Evolutionary conservation across 2,329 filamentous ascomycete genomes (phyloP).

Genomic region (Sporothrix pallida): DNA sequence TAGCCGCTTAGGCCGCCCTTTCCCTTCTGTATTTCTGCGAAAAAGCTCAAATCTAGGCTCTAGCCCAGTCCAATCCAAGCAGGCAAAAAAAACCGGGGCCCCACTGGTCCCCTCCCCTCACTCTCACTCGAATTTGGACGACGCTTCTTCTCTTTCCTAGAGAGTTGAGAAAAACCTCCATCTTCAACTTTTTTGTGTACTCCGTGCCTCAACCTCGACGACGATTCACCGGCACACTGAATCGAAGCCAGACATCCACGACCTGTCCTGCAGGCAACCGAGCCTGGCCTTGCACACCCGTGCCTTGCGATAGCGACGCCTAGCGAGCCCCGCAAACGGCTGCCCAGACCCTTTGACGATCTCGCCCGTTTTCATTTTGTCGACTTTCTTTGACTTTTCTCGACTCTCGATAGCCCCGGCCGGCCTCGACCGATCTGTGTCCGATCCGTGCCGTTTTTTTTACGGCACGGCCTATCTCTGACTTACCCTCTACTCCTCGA

Average conservation of each 20-base stretch:
- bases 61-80: neutral
- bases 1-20: neutral
- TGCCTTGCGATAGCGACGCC: neutral
- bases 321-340: neutral
- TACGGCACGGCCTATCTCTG: neutral
- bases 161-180: neutral
- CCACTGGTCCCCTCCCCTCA: conserved; percentile 20
- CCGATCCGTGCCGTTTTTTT: neutral
- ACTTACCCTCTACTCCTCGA: neutral
- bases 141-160: conserved; percentile 13
- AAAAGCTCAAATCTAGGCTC: neutral
- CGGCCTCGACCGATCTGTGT: neutral
- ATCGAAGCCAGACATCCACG: neutral
- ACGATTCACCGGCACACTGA: neutral
- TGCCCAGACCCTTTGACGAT: conserved; percentile 10
- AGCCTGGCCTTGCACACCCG: neutral
- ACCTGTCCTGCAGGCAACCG: neutral
- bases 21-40: conserved; percentile 12
- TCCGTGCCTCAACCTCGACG: neutral
- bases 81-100: conserved; percentile 9
- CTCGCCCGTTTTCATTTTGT: neutral
- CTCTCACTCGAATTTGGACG: conserved; percentile 15
- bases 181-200: neutral
- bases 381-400: neutral
- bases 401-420: neutral